Conservation (phyloP, 441 rosid genomes). For the Viola pubescens region DNA sequence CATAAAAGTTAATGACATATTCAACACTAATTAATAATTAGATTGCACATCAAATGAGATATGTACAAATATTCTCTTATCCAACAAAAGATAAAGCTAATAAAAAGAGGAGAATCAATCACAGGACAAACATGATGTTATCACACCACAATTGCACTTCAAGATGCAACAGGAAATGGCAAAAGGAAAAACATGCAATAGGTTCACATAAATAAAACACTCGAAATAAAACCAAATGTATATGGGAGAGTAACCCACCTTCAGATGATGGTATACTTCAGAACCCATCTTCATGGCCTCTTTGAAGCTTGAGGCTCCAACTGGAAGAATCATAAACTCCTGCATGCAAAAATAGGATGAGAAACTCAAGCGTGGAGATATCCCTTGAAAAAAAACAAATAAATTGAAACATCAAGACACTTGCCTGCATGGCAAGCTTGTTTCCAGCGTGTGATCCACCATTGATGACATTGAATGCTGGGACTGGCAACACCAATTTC, state of each 20-base stretch:
- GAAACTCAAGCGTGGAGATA: neutral
- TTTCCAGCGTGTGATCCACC: constrained; percentile 99
- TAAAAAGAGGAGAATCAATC: too few species aligned
- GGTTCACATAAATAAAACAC: too few species aligned
- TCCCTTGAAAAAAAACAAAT: constrained; percentile 1
- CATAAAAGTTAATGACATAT: neutral
- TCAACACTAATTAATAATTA: too few species aligned
- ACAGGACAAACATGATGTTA: neutral
- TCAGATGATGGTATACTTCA: constrained; percentile 88
- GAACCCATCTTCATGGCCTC: constrained; percentile 99
- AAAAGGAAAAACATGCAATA: neutral
- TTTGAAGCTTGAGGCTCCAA: constrained; percentile 75
- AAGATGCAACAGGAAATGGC: neutral
- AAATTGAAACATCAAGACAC: constrained; percentile 5
- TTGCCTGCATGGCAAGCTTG: constrained; percentile 94
- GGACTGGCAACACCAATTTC: constrained; percentile 83
- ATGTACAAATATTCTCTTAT: neutral
- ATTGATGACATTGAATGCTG: constrained; percentile 94
- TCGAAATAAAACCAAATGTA: too few species aligned
- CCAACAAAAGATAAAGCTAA: neutral
- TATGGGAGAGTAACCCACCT: constrained; percentile 30
- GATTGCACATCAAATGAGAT: too few species aligned
- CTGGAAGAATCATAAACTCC: constrained; percentile 97
- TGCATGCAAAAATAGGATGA: constrained; percentile 21
- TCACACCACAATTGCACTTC: neutral